phyloP scores from a whole-genome alignment of 169 alveolate species.

The Theileria equi region DNA sequence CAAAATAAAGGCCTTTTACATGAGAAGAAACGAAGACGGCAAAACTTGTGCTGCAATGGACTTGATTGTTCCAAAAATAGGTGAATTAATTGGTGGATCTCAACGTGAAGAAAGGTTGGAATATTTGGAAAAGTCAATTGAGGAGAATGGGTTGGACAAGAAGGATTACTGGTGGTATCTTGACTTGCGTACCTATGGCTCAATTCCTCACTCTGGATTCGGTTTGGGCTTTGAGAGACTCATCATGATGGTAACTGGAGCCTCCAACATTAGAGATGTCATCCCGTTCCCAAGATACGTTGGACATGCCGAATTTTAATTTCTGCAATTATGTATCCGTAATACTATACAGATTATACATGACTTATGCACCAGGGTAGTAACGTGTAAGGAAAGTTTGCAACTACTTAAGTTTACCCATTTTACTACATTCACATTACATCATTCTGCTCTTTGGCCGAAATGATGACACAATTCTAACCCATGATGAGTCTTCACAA shows the following conservation, averaged over 20 bases:
- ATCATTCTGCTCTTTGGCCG: too few species aligned
- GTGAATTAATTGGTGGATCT: slow-evolving; percentile 98
- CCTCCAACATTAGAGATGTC: slow-evolving; percentile 97
- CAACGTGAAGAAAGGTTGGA: slow-evolving; percentile 97
- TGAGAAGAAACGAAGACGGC: slow-evolving; percentile 91
- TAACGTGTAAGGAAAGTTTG: too few species aligned
- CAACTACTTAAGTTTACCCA: too few species aligned
- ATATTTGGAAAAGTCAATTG: slow-evolving; percentile 83
- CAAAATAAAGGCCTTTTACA: slow-evolving; percentile 94
- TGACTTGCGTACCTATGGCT: slow-evolving; percentile 92
- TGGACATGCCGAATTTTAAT: slow-evolving; percentile 91
- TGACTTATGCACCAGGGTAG: too few species aligned
- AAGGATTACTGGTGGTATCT: slow-evolving; percentile 89
- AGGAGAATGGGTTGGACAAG: slow-evolving; percentile 80
- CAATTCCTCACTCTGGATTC: slow-evolving; percentile 97
- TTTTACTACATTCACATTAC: too few species aligned
- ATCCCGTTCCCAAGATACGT: slow-evolving; percentile 98
- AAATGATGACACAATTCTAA: too few species aligned
- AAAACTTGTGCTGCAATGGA: slow-evolving; percentile 97
- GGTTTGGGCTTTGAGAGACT: slow-evolving; percentile 99
- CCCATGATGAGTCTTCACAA: too few species aligned
- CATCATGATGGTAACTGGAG: slow-evolving; percentile 97
- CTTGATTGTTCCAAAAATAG: slow-evolving; percentile 94
- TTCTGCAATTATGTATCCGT: too few species aligned
- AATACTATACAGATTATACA: too few species aligned